Evolutionary conservation across 345 rosid genomes (phyloP).

Genomic region (Zanthoxylum bungeanum): DNA sequence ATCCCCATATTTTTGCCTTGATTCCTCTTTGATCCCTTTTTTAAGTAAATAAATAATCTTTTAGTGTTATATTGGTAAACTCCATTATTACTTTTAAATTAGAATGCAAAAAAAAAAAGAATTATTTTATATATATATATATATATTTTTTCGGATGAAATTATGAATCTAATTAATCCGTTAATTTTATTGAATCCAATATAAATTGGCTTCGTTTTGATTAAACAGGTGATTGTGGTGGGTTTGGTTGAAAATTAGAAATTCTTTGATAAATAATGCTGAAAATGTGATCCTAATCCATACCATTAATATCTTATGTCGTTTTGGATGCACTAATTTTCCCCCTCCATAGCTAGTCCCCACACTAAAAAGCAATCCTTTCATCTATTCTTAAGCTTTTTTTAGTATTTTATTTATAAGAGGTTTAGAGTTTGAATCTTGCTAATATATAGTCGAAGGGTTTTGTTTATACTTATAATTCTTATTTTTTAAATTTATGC

Average conservation of each 20-base stretch:
- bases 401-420: too few relatives aligned
- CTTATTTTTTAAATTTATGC: background rate
- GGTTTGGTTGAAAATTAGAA: background rate
- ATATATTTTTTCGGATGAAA: too few relatives aligned
- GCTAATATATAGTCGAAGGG: too few relatives aligned
- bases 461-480: too few relatives aligned
- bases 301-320: background rate
- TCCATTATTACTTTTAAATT: too few relatives aligned
- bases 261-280: background rate
- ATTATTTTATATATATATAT: too few relatives aligned
- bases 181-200: too few relatives aligned
- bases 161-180: background rate
- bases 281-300: background rate
- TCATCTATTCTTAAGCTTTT: too few relatives aligned
- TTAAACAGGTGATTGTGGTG: background rate
- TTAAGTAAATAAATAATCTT: too few relatives aligned
- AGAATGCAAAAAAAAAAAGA: background rate
- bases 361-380: background rate
- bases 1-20: background rate
- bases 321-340: background rate
- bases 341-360: background rate
- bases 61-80: background rate
- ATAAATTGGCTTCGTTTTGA: background rate
- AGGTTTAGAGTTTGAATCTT: too few relatives aligned
- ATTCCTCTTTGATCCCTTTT: too few relatives aligned